These are phyloP conservation scores for Gastrodia elata DNA, from an alignment of 106 monocot species.

Conservation along the genomic window DNA sequence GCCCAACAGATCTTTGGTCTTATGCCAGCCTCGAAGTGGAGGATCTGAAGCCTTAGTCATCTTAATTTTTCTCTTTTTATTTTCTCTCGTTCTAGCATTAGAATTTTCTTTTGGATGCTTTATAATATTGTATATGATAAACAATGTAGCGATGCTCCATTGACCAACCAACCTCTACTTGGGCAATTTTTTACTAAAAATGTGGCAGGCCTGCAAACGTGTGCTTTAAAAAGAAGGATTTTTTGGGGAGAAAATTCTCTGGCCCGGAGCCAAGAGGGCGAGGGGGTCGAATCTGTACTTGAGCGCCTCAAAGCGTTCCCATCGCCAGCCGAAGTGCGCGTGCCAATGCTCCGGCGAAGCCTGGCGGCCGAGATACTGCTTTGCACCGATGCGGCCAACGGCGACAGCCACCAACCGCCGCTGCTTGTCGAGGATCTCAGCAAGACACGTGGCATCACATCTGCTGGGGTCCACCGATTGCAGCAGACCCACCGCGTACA, in stretches of 20 bases:
- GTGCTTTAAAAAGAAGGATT: no score
- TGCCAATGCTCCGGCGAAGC: constrained; percentile 21
- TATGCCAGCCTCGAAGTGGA: no score
- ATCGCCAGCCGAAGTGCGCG: constrained; percentile 36
- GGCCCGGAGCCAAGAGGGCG: constrained; percentile 24
- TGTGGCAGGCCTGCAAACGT: no score
- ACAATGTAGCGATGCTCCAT: no score
- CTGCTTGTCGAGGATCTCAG: constrained; percentile 18
- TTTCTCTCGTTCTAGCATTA: no score
- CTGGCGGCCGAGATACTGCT: constrained; percentile 66
- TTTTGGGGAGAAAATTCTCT: constrained; percentile 44
- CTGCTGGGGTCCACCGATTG: constrained; percentile 19
- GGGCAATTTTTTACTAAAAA: no score
- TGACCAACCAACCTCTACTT: no score
- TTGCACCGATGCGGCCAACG: constrained; percentile 31
- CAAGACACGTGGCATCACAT: constrained; percentile 11
- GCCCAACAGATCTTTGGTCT: no score
- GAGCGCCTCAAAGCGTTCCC: constrained; percentile 24
- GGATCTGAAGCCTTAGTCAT: no score
- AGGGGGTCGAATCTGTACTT: constrained; percentile 41
- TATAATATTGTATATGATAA: no score
- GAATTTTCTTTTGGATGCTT: no score
- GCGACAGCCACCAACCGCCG: constrained; percentile 25
- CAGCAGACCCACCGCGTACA: constrained; percentile 23
- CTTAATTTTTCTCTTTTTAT: no score